Evolutionary conservation across 805 yeast species (phyloP), one percentile per base, ranked within the genome.

Genomic region (Suhomyces sp.): DNA sequence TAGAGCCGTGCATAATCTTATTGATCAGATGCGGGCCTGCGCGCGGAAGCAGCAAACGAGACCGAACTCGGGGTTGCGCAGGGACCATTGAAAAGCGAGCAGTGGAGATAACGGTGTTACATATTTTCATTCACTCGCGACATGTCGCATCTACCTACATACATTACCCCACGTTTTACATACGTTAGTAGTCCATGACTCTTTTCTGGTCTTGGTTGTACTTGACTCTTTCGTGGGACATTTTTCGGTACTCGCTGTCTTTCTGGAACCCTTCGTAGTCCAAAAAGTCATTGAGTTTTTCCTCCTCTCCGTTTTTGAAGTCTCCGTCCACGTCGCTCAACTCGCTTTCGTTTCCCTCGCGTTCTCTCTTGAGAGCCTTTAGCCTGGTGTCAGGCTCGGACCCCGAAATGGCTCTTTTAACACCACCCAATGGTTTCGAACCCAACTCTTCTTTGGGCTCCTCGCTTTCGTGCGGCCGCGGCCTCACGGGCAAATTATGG

Each of bases 261-360:
- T 49, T 49, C 45, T 48, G 48, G 22, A 44, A 49, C 42, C 53
- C 55, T 35, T 51, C 57, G 26, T 49, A 45, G 38, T 52, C 55
- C 51, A 50, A 53, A 45, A 54, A 57, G 26, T 41, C 26, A 36
- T 48, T 50, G 38, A 57, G 47, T 12, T 49, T 47, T n/a, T 48
- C 53, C 33, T 54, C 57, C 29, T 52, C 54, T n/a, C 46, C 54
- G 48, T 50, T 52, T 12, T 59, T 52, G 19, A 63, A 53, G 31
- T 62, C 66, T 24, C 54, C 60, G 29, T 61, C 67, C 41, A 60
- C 57, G 44, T 66, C 70, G 15, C 64, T 64, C 24, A 66, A 51
- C 52, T 66, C 69, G 53, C 66, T 61, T 9, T 66, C 69, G 48
- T 51, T 53, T 5, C 48, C 48, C n/a, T 47, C 26, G 29, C 49